Conservation (phyloP, 139 green algal species). For the Chara braunii region DNA sequence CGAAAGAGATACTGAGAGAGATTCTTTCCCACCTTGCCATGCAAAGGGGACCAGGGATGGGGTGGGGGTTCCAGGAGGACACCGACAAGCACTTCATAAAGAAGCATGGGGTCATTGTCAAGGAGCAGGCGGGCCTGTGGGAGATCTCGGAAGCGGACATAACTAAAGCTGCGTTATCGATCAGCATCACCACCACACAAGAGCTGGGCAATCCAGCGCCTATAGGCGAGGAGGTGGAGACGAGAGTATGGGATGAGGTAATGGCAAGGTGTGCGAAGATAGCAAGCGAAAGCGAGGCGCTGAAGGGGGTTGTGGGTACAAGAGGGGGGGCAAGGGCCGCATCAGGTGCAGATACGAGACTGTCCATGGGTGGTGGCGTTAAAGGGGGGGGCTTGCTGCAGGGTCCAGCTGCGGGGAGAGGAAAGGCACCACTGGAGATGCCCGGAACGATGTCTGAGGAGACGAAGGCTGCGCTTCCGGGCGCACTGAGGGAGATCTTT, state of each 20-base stretch:
- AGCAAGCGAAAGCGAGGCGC: too few species aligned
- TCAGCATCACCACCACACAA: constrained; percentile 4
- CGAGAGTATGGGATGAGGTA: too few species aligned
- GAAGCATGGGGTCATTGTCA: constrained; percentile 3
- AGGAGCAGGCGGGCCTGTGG: constrained; percentile 20
- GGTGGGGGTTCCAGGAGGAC: constrained; percentile 25
- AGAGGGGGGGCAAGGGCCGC: too few species aligned
- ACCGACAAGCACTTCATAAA: constrained; percentile 34
- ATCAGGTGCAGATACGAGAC: too few species aligned
- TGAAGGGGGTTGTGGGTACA: too few species aligned
- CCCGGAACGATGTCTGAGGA: constrained; percentile 23
- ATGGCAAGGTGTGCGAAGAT: too few species aligned
- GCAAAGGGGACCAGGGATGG: not conserved
- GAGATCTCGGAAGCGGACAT: constrained; percentile 9
- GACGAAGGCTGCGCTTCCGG: constrained; percentile 10
- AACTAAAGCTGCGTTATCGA: not conserved
- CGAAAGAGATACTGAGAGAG: constrained; percentile 26
- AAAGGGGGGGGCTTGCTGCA: too few species aligned
- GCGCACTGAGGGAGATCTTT: constrained; percentile 19
- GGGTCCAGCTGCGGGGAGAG: not conserved
- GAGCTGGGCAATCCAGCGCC: too few species aligned
- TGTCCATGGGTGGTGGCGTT: too few species aligned
- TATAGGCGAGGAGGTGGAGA: too few species aligned
- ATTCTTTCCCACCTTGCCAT: not conserved
- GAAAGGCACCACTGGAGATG: constrained; percentile 1